Base-by-base conservation (phyloP, 2,329 filamentous ascomycete species). In the Botrytis byssoidea region DNA sequence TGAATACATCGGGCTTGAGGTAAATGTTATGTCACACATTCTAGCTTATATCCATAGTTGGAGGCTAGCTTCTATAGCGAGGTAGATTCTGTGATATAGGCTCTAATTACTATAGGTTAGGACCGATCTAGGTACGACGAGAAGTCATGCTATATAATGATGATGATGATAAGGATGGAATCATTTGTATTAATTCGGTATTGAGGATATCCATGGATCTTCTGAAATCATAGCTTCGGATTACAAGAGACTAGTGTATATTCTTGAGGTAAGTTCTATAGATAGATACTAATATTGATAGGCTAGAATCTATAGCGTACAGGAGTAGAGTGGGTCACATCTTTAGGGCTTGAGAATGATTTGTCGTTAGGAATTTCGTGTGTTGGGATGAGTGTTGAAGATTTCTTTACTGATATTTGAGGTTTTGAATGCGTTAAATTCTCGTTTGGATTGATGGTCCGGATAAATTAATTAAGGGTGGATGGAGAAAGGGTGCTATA, bases 1-100 rank as follows among this genome's bases (percentile, higher is more conserved):
- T n/a, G 14, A 4, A 12, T 3, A 3, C 25, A 6, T 14, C 1
- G 10, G 10, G 25, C 25, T n/a, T 6, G 0, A 25, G 10, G 25
- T 5, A 14, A 4, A 51, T 51, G 6, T 12, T 3, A 14, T n/a
- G 48, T 10, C 22, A 48, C 12, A 25, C 3, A 25, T 51, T 51
- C 22, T 51, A n/a, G 46, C 4, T 25, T 51, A 51, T 4, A 51
- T 51, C 22, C 25, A 51, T 9, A 51, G 22, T 51, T 5, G 4
- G 4, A 51, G 46, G 10, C 46, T 51, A 25, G 46, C 10, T 51
- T 51, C 10, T 6, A 25, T 6, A 25, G 22, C 12, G 20, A 25
- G 1, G 22, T 25, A 4, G 9, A 48, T 48, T 48, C 10, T 12
- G 4, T 25, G 1, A 4, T 25, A 25, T 9, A 2, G 22, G 22